phyloP scores from a whole-genome alignment of 495 filamentous ascomycete genomes.

The Lophiostoma macrostomum region DNA sequence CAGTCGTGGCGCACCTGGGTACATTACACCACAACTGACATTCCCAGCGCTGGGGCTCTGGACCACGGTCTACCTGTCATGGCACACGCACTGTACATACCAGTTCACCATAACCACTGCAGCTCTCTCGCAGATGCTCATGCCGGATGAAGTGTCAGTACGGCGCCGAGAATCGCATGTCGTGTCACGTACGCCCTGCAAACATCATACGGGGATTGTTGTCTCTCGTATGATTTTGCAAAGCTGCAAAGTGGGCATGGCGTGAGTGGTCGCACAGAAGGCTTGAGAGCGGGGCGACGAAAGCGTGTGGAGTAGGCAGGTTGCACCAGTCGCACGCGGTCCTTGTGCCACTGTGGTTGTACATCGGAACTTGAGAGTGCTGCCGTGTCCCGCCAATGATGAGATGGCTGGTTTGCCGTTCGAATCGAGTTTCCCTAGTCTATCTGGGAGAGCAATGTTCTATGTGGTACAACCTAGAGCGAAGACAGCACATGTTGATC shows the following conservation, averaged over 20 bases:
- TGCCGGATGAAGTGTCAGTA: background rate
- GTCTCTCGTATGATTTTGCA: slow-evolving; percentile 25
- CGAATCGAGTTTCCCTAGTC: background rate
- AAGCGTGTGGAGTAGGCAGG: slow-evolving; percentile 3
- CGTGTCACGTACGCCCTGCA: slow-evolving; percentile 4
- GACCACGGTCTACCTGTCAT: background rate
- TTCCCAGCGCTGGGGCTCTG: slow-evolving; percentile 3
- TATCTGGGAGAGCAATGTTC: background rate
- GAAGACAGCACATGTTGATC: too few relatives aligned
- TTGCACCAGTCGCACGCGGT: slow-evolving; percentile 13
- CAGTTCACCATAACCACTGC: background rate
- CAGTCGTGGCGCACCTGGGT: slow-evolving; percentile 1
- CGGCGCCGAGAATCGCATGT: background rate
- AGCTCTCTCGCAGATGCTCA: background rate
- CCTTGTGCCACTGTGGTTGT: slow-evolving; percentile 12
- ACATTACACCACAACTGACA: slow-evolving; percentile 21
- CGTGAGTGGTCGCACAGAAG: slow-evolving; percentile 20
- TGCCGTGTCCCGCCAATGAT: too few relatives aligned
- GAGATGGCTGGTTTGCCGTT: background rate
- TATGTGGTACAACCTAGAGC: too few relatives aligned
- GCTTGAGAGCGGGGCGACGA: slow-evolving; percentile 7
- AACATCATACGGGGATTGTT: background rate
- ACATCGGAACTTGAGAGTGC: background rate
- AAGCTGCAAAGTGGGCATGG: slow-evolving; percentile 2
- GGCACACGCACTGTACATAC: background rate